Percentiles rank a stretch among this genome's conserved stretches.
Conservation (phyloP, 192 early-diverging fungal genomes). For the Backusella tarrabulga region DNA sequence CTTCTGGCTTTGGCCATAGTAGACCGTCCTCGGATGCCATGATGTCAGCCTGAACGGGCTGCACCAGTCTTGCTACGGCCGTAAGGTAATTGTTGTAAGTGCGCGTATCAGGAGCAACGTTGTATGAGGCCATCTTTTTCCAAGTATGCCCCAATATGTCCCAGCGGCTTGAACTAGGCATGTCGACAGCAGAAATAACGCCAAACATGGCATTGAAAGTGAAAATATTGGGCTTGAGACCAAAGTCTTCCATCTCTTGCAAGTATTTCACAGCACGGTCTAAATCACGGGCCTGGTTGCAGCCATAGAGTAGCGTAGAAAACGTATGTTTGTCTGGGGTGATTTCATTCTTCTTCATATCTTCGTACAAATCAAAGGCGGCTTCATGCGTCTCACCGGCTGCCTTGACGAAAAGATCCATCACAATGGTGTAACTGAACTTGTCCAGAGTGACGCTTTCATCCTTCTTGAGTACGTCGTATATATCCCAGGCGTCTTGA, state of each 20-base stretch:
- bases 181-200: not conserved
- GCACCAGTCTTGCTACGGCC: conserved; percentile 10
- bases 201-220: conserved; percentile 24
- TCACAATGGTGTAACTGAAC: conserved; percentile 38
- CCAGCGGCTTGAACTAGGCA: not conserved
- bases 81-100: conserved; percentile 25
- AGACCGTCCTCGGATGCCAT: not conserved
- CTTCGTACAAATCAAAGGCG: conserved; percentile 28
- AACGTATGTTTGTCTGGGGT: conserved; percentile 23
- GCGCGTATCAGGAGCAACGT: conserved; percentile 18
- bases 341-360: conserved; percentile 31
- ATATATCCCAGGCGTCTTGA: conserved; percentile 29
- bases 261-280: conserved; percentile 17
- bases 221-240: conserved; percentile 18
- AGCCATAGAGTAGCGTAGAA: conserved; percentile 18
- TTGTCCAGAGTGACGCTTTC: conserved; percentile 15
- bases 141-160: not conserved
- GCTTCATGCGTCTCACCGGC: not conserved
- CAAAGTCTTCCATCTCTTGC: conserved; percentile 17
- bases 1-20: not conserved
- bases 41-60: not conserved
- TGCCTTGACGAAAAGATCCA: conserved; percentile 33
- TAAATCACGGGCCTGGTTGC: not conserved
- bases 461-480: conserved; percentile 18
- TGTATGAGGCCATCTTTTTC: conserved; percentile 9